Conservation (phyloP, 257 asterid genomes). For the Hygrophila difformis region DNA sequence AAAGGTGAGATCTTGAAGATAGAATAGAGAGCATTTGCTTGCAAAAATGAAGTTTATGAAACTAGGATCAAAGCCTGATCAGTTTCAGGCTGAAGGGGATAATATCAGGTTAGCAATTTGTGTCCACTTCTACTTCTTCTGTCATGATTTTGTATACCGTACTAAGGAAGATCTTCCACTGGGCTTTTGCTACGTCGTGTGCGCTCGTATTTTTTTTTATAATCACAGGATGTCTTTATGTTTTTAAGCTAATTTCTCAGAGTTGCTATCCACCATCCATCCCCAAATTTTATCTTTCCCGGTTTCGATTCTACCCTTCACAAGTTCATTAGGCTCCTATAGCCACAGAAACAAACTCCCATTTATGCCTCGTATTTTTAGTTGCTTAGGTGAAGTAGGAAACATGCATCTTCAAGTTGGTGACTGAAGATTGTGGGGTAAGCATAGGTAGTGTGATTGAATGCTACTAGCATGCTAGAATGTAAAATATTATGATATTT, state of each 20-base stretch:
- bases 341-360: no score
- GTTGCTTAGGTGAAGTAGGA: background rate
- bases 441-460: background rate
- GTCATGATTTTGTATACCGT: background rate
- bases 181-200: no score
- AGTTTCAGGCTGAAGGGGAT: slow-evolving; percentile 73
- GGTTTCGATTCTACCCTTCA: no score
- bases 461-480: background rate
- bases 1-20: slow-evolving; percentile 7
- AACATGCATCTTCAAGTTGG: background rate
- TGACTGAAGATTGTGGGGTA: background rate
- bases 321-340: no score
- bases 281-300: no score
- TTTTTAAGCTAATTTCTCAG: no score
- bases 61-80: slow-evolving; percentile 91
- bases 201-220: no score
- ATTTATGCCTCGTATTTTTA: no score
- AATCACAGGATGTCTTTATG: no score
- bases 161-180: background rate
- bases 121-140: background rate
- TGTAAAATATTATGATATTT: no score
- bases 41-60: slow-evolving; percentile 88
- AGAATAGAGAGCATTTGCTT: slow-evolving; percentile 6
- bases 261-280: no score
- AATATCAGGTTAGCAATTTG: slow-evolving; percentile 51